phyloP scores from a whole-genome alignment of 179 eudicot species.

The Nepenthes alata region DNA sequence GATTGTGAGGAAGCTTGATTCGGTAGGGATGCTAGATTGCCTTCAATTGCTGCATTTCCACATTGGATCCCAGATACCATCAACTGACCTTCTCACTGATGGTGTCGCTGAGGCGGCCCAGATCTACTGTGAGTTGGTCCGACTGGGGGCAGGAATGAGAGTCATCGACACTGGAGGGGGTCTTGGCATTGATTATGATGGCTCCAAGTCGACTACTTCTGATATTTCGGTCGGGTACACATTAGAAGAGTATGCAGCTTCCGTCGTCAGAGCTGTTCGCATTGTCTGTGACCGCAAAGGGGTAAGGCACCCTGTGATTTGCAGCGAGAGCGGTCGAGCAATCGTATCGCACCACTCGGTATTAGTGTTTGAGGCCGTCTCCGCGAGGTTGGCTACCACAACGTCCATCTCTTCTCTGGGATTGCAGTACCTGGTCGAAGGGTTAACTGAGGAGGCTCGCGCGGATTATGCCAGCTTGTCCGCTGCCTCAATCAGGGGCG shows the following conservation, averaged over 20 bases:
- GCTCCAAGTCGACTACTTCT: constrained; percentile 56
- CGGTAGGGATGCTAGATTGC: constrained; percentile 68
- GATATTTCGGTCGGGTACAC: constrained; percentile 70
- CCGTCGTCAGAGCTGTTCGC: constrained; percentile 53
- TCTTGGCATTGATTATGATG: constrained; percentile 87
- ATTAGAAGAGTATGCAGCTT: constrained; percentile 66
- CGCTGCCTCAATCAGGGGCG: constrained; percentile 41
- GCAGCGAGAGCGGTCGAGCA: constrained; percentile 87
- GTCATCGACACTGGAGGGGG: constrained; percentile 93
- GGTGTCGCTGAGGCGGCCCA: constrained; percentile 89
- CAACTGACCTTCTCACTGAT: constrained; percentile 48
- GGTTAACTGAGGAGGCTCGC: constrained; percentile 44
- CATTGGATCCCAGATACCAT: constrained; percentile 92
- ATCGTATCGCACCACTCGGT: constrained; percentile 86
- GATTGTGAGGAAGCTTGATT: constrained; percentile 55
- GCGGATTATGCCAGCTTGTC: constrained; percentile 39
- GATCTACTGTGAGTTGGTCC: constrained; percentile 59
- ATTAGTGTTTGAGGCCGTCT: constrained; percentile 67
- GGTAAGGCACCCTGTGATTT: constrained; percentile 50
- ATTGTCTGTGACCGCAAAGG: constrained; percentile 52
- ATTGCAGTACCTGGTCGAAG: constrained; percentile 30
- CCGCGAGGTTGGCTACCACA: constrained; percentile 19
- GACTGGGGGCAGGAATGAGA: constrained; percentile 68
- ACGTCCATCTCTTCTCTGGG: constrained; percentile 24
- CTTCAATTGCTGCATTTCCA: constrained; percentile 83